Evolutionary conservation across 2,329 filamentous ascomycete genomes (phyloP).

Genomic region (Sarocladiaceae sp.): DNA sequence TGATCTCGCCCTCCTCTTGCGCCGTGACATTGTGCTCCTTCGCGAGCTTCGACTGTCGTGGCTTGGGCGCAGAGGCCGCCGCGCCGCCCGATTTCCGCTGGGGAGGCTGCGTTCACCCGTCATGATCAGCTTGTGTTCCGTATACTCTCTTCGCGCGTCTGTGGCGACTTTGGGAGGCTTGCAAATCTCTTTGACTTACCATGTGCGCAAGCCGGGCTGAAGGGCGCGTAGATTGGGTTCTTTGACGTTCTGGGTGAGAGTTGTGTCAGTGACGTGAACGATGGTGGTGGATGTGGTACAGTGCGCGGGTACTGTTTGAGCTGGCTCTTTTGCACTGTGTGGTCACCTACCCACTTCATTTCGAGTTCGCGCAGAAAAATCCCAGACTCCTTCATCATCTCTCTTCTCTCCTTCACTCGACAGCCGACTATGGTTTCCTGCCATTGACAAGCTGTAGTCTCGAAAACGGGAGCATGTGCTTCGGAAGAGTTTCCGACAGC

Average conservation of each 20-base stretch:
- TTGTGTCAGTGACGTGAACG: slow-evolving; percentile 6
- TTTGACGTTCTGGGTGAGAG: background rate
- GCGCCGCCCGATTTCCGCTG: slow-evolving; percentile 39
- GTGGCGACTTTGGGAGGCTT: background rate
- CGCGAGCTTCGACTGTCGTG: slow-evolving; percentile 78
- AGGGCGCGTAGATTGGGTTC: background rate
- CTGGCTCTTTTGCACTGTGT: background rate
- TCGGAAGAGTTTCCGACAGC: too few species aligned
- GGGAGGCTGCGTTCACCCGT: slow-evolving; percentile 36
- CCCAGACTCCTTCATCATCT: background rate
- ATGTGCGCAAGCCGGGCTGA: slow-evolving; percentile 5
- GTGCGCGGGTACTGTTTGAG: background rate
- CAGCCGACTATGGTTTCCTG: too few species aligned
- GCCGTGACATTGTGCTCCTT: slow-evolving; percentile 84
- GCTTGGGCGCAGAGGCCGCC: slow-evolving; percentile 25
- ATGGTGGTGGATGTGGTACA: slow-evolving; percentile 2
- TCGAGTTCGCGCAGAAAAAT: background rate
- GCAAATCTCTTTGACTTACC: background rate
- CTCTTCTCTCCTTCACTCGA: background rate
- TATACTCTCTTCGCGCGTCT: too few species aligned
- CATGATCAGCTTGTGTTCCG: too few species aligned
- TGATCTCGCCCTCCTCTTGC: slow-evolving; percentile 82
- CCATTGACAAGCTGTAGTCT: too few species aligned
- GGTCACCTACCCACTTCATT: background rate
- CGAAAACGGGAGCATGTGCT: too few species aligned